Evolutionary conservation across 2,329 filamentous ascomycete species (phyloP), one percentile per base, ranked within the genome.

Genomic region (Neofusicoccum parvum): DNA sequence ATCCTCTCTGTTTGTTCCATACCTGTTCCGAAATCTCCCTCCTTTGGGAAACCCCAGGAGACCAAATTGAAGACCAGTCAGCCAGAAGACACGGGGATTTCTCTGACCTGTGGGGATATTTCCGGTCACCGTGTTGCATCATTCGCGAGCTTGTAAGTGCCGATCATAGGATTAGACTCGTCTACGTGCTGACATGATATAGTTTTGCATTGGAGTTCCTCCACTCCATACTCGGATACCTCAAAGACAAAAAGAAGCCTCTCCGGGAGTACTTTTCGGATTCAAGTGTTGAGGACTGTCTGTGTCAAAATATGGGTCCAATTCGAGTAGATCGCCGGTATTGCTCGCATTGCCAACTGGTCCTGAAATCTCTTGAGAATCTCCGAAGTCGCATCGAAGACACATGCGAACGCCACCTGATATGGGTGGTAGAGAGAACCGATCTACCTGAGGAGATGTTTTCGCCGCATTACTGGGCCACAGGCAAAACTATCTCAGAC

Each of bases 71-170:
- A 0, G 2, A 14, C n/a, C 36, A 12, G 1, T 9, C 10, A 11
- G 0, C 7, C 10, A 1, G 11, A 5, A 27, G 17, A 23, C 0
- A 7, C n/a, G 3, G n/a, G 1, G 3, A 53, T 67, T 34, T 66
- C 60, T 6, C 23, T 69, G 11, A 69, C 68, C 1, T 69, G 66
- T 45, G 68, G 68, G n/a, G 68, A 69, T 12, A 64, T 67, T 0
- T 66, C 68, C 34, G 68, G 66, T 5, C 68, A 69, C 36, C 62
- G 62, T 1, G 32, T 69, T 43, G 23, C 27, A 4, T 27, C 63
- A 20, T 39, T 36, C 36, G 62, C 65, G 27, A 68, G 62, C 23
- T 66, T 66, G 67, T 67, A 39, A 20, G 23, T 23, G 23, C 23
- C 0, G 23, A 36, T 11, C 1, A 2, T 11, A 9, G 9, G 1